phyloP scores from a whole-genome alignment of 2,329 filamentous ascomycete genomes.

The Hypocreales sp. region DNA sequence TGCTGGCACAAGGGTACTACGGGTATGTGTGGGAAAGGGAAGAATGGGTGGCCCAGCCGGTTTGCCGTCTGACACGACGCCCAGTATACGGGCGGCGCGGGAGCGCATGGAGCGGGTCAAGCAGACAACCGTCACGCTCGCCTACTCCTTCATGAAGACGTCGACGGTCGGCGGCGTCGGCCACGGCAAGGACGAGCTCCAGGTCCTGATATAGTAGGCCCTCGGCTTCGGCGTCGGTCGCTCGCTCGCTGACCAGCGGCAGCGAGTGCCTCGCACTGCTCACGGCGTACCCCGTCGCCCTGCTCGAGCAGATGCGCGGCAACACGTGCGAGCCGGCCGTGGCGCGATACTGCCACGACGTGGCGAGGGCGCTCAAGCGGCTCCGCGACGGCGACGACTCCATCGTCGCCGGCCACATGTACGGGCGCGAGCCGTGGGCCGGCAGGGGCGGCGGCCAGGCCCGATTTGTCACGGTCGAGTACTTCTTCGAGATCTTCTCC shows the following conservation, averaged over 20 bases:
- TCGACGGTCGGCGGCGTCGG: conserved; percentile 1
- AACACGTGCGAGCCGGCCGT: conserved; percentile 11
- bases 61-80: not conserved
- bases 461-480: conserved; percentile 4
- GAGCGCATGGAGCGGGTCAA: conserved; percentile 8
- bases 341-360: conserved; percentile 8
- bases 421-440: not conserved
- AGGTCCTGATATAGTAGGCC: conserved; percentile 9
- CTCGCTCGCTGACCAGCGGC: conserved; percentile 1
- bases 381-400: conserved; percentile 4
- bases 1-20: conserved; percentile 8
- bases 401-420: not conserved
- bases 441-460: not conserved
- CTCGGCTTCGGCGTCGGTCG: not conserved
- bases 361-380: conserved; percentile 5
- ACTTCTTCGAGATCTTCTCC: conserved; percentile 13
- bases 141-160: conserved; percentile 10
- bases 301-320: conserved; percentile 9
- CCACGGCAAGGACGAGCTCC: conserved; percentile 4
- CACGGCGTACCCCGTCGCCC: conserved; percentile 10
- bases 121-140: conserved; percentile 6
- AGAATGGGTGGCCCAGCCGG: no score
- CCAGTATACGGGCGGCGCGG: conserved; percentile 7
- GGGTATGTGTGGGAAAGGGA: no score
- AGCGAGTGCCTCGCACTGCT: conserved; percentile 13